Evolutionary conservation across 495 filamentous ascomycete species (phyloP).

Genomic region (Xylaria telfairii): DNA sequence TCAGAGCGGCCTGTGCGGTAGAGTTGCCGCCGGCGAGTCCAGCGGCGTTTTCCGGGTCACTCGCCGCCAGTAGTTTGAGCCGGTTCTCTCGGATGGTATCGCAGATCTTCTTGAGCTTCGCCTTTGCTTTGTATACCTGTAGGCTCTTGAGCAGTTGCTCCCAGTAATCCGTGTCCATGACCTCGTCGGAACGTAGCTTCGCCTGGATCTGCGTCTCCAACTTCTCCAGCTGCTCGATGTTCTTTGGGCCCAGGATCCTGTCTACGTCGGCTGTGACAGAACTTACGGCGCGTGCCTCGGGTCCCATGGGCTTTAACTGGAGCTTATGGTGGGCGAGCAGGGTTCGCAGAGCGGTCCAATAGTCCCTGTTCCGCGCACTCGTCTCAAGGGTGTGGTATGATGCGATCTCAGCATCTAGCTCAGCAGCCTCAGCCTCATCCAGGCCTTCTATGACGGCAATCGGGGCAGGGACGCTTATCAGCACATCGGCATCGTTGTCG

Average conservation of each 20-base stretch:
- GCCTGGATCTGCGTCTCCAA: slow-evolving; percentile 83
- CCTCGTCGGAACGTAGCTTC: slow-evolving; percentile 87
- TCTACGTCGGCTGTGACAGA: slow-evolving; percentile 90
- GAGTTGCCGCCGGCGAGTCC: slow-evolving; percentile 45
- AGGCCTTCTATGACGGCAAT: slow-evolving; percentile 82
- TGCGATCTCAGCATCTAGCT: slow-evolving; percentile 85
- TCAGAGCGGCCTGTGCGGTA: slow-evolving; percentile 28
- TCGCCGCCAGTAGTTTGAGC: slow-evolving; percentile 67
- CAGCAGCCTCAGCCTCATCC: slow-evolving; percentile 69
- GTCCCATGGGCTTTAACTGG: slow-evolving; percentile 62
- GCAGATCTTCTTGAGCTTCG: slow-evolving; percentile 81
- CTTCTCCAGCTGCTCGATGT: slow-evolving; percentile 80
- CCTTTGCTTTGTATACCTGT: slow-evolving; percentile 88
- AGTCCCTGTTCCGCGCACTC: slow-evolving; percentile 77
- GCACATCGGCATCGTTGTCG: slow-evolving; percentile 76
- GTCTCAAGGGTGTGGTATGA: slow-evolving; percentile 83
- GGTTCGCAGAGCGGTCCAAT: slow-evolving; percentile 89
- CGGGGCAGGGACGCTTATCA: slow-evolving; percentile 80
- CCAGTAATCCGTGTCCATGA: slow-evolving; percentile 98
- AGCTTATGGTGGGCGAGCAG: slow-evolving; percentile 82
- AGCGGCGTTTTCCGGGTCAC: slow-evolving; percentile 74
- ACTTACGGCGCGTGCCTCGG: slow-evolving; percentile 74
- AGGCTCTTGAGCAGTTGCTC: slow-evolving; percentile 87
- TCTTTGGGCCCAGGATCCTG: slow-evolving; percentile 81
- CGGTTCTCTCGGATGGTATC: slow-evolving; percentile 77